Percentiles rank a stretch among this genome's conserved stretches.
phyloP scores from a whole-genome alignment of 2,329 filamentous ascomycete genomes.

The Fusarium staphyleae region DNA sequence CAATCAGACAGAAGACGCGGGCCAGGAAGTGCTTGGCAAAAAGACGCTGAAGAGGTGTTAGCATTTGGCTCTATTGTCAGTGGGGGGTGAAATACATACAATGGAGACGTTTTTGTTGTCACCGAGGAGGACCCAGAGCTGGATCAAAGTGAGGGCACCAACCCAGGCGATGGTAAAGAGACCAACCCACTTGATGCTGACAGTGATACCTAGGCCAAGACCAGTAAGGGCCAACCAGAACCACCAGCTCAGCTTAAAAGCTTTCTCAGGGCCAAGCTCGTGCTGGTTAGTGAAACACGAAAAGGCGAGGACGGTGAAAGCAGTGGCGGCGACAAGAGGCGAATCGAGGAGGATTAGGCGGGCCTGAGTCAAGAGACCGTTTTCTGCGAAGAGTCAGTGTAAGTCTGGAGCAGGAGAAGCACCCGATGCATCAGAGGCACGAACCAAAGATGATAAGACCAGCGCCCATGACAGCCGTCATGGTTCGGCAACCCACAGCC shows the following conservation, averaged over 20 bases:
- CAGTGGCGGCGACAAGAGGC: conserved; percentile 90
- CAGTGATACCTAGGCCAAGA: conserved; percentile 85
- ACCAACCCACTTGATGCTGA: conserved; percentile 98
- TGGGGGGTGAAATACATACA: conserved; percentile 50
- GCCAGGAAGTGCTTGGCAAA: conserved; percentile 96
- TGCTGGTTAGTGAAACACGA: conserved; percentile 96
- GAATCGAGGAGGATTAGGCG: conserved; percentile 96
- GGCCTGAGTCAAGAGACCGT: conserved; percentile 92
- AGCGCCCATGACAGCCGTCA: conserved; percentile 83
- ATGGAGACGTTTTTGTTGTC: conserved; percentile 86
- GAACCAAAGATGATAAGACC: conserved; percentile 89
- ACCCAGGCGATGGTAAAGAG: conserved; percentile 99
- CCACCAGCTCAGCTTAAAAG: conserved; percentile 94
- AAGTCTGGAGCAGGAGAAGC: background rate
- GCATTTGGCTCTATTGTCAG: background rate
- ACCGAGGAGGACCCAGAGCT: conserved; percentile 94
- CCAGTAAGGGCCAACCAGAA: conserved; percentile 94
- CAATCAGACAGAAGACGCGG: conserved; percentile 86
- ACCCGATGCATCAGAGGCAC: conserved; percentile 44
- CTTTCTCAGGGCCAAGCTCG: conserved; percentile 86
- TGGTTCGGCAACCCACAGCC: conserved; percentile 85
- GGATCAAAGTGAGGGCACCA: conserved; percentile 84
- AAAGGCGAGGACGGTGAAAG: conserved; percentile 88
- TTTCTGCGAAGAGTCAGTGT: conserved; percentile 67
- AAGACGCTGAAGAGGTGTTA: conserved; percentile 60